Conservation (phyloP, 176 grass and related monocot species). For the Olyra latifolia region DNA sequence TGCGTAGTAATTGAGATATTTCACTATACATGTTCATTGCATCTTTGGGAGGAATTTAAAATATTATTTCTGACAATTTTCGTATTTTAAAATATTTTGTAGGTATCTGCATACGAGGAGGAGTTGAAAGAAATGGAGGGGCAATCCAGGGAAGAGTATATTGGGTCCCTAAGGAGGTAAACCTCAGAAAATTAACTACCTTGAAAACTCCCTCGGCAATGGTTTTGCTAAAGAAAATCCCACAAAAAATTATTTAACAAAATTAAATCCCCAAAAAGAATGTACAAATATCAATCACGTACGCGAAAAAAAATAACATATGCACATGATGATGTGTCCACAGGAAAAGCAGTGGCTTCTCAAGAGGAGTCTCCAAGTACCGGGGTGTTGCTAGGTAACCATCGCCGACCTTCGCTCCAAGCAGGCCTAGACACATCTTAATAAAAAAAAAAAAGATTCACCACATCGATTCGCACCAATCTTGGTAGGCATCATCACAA, state of each 20-base stretch:
- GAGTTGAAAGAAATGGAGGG: constrained; percentile 69
- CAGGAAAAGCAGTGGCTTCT: constrained; percentile 90
- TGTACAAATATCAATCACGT: background rate
- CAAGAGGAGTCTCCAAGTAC: constrained; percentile 80
- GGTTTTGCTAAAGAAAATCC: background rate
- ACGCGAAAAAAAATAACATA: background rate
- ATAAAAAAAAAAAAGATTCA: background rate
- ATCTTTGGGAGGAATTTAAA: background rate
- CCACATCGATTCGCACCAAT: background rate
- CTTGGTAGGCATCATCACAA: constrained; percentile 62
- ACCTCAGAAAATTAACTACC: background rate
- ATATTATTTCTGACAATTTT: background rate
- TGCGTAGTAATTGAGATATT: background rate
- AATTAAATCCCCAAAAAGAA: background rate
- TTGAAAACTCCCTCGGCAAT: background rate
- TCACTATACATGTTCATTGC: background rate
- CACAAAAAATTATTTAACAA: background rate
- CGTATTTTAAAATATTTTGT: background rate
- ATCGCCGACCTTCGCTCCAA: too few species aligned
- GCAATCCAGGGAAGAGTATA: constrained; percentile 77
- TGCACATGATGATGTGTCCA: constrained; percentile 23
- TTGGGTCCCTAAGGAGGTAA: constrained; percentile 78
- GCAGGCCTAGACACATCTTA: background rate
- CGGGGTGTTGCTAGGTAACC: constrained; percentile 70
- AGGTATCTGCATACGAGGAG: constrained; percentile 49